A percentile compares a stretch with the other conserved stretches of the same genome.
These are phyloP conservation scores for Thalassiosira allenii DNA, from an alignment of 352 stramenopile genomes.

Conservation along the genomic window DNA sequence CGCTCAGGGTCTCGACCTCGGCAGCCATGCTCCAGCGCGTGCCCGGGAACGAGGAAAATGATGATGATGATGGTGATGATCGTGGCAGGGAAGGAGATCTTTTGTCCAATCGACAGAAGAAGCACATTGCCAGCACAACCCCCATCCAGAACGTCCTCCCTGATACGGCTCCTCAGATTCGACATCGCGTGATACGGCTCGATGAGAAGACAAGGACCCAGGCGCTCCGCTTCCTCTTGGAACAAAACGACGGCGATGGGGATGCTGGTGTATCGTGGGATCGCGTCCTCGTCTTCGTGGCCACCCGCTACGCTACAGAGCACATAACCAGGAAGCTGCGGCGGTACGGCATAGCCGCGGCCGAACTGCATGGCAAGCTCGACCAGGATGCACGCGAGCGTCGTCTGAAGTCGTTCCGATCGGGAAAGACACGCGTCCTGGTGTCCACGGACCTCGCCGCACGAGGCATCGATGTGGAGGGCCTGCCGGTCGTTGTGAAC, in stretches of 20 bases:
- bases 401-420: constrained; percentile 85
- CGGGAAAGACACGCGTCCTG: constrained; percentile 84
- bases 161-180: constrained; percentile 70
- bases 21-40: constrained; percentile 50
- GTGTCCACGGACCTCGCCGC: constrained; percentile 89
- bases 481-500: constrained; percentile 94
- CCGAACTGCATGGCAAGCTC: constrained; percentile 83
- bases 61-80: constrained; percentile 3
- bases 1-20: constrained; percentile 52
- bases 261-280: too few relatives aligned
- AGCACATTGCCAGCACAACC: constrained; percentile 25
- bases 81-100: background rate
- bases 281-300: constrained; percentile 83
- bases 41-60: constrained; percentile 31
- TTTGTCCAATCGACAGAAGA: constrained; percentile 44
- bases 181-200: constrained; percentile 69
- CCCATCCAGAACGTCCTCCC: constrained; percentile 29
- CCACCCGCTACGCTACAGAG: constrained; percentile 72
- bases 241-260: constrained; percentile 47
- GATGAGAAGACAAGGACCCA: constrained; percentile 71
- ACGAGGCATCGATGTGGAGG: constrained; percentile 88
- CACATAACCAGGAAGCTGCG: constrained; percentile 77
- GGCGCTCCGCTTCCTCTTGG: constrained; percentile 60
- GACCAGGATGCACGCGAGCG: constrained; percentile 75
- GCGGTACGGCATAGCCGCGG: constrained; percentile 53